Evolutionary conservation across 306 rosid genomes (phyloP).

Genomic region (Bauhinia variegata): DNA sequence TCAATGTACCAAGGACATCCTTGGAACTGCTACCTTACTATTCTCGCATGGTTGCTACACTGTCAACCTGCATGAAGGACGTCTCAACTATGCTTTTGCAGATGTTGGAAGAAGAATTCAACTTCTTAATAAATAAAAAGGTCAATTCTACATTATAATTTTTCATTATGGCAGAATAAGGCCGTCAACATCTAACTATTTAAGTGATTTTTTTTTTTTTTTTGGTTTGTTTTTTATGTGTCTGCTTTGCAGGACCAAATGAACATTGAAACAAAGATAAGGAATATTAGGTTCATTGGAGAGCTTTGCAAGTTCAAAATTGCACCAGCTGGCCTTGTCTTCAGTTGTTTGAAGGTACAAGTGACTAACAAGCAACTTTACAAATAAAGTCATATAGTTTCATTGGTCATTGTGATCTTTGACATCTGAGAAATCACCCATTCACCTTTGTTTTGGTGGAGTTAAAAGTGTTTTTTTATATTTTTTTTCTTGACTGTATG

Average conservation of each 20-base stretch:
- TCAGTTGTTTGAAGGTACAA: conserved; percentile 95
- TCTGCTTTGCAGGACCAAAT: conserved; percentile 84
- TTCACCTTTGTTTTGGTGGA: too few species aligned
- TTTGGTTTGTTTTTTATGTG: conserved; percentile 36
- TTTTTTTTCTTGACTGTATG: too few species aligned
- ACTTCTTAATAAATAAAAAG: conserved; percentile 94
- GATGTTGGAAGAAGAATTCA: conserved; percentile 97
- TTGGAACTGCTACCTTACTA: conserved; percentile 88
- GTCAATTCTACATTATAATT: conserved; percentile 39
- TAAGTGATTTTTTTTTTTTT: conserved; percentile 17
- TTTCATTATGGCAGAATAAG: conserved; percentile 3
- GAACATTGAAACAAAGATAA: conserved; percentile 96
- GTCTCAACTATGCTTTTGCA: conserved; percentile 80
- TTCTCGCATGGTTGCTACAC: conserved; percentile 95
- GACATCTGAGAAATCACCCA: too few species aligned
- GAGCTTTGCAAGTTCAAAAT: conserved; percentile 97
- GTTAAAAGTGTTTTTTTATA: too few species aligned
- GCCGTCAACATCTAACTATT: conserved; percentile 21
- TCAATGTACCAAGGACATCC: conserved; percentile 97
- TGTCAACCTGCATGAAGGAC: conserved; percentile 99
- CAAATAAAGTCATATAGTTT: conserved; percentile 5
- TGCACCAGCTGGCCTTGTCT: conserved; percentile 86
- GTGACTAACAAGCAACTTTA: conserved; percentile 22
- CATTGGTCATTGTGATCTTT: too few species aligned
- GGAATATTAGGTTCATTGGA: conserved; percentile 97